Conservation (phyloP, 2,329 filamentous ascomycete species). For the Scedosporium minutisporum region DNA sequence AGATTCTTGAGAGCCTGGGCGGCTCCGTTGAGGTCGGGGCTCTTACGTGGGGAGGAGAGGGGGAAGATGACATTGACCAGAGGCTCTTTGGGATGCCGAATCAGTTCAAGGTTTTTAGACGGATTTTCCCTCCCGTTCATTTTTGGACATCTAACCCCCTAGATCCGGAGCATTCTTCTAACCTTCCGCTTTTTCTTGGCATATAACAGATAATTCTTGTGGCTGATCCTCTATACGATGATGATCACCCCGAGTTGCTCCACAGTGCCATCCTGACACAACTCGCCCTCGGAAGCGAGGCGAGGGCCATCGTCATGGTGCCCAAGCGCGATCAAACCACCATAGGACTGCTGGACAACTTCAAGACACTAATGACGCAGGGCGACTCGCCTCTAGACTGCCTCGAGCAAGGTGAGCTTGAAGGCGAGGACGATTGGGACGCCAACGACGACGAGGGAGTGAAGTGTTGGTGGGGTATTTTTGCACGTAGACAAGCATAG, state of each 20-base stretch:
- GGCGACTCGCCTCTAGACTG: constrained; percentile 33
- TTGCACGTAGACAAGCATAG: constrained; percentile 18
- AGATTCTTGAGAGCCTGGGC: constrained; percentile 41
- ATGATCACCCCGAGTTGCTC: constrained; percentile 68
- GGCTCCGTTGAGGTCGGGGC: constrained; percentile 53
- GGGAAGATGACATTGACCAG: constrained; percentile 31
- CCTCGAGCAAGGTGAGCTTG: constrained; percentile 52
- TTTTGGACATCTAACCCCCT: background rate
- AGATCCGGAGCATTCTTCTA: background rate
- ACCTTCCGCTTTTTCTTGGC: background rate
- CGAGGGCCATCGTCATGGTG: constrained; percentile 69
- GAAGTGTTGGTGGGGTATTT: constrained; percentile 62
- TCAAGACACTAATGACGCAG: constrained; percentile 53
- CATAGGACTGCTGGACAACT: constrained; percentile 48
- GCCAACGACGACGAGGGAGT: constrained; percentile 36
- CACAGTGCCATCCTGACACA: constrained; percentile 60
- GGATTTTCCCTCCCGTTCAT: background rate
- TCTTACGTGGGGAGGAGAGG: constrained; percentile 61
- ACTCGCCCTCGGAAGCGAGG: constrained; percentile 44
- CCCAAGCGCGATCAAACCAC: constrained; percentile 66
- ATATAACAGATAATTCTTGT: constrained; percentile 60
- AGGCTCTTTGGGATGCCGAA: constrained; percentile 32
- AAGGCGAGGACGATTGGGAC: constrained; percentile 66
- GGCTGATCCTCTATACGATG: constrained; percentile 80
- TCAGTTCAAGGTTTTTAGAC: constrained; percentile 38